These are phyloP conservation scores for Lonicera japonica DNA, from an alignment of 129 eudicot species.

Conservation along the genomic window DNA sequence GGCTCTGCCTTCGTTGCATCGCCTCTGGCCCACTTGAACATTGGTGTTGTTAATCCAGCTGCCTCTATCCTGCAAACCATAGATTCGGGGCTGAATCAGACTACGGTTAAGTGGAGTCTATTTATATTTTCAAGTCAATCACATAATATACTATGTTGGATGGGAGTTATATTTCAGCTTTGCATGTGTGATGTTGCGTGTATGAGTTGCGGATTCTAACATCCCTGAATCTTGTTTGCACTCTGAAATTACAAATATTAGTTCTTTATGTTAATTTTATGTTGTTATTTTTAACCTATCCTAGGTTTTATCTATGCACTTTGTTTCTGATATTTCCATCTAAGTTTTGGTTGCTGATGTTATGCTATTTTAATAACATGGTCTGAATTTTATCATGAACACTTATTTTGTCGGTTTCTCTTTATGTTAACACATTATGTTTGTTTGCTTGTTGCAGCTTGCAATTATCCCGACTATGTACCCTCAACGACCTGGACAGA, in stretches of 20 bases:
- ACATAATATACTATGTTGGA: not conserved
- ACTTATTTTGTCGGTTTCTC: not conserved
- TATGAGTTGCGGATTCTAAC: constrained; percentile 8
- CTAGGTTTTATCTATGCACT: not conserved
- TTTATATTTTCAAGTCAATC: not conserved
- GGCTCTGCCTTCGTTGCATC: constrained; percentile 40
- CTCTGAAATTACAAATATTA: not conserved
- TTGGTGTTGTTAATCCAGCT: constrained; percentile 52
- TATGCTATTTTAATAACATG: not conserved
- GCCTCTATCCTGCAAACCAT: constrained; percentile 49
- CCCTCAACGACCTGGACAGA: constrained; percentile 92
- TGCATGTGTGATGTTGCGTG: not conserved
- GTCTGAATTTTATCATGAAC: not conserved
- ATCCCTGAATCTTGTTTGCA: not conserved
- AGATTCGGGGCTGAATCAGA: constrained; percentile 61
- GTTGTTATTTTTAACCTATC: not conserved
- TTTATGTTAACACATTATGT: constrained; percentile 7
- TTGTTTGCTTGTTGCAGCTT: constrained; percentile 44
- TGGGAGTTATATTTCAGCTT: not conserved
- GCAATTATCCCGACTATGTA: constrained; percentile 49
- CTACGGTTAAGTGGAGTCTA: constrained; percentile 45
- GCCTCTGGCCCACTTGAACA: constrained; percentile 51
- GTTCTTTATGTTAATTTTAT: too few relatives aligned
- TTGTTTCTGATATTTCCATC: not conserved
- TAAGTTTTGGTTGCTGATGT: not conserved